Evolutionary conservation across 495 filamentous ascomycete species (phyloP).

Genomic region (Xylaria telfairii): DNA sequence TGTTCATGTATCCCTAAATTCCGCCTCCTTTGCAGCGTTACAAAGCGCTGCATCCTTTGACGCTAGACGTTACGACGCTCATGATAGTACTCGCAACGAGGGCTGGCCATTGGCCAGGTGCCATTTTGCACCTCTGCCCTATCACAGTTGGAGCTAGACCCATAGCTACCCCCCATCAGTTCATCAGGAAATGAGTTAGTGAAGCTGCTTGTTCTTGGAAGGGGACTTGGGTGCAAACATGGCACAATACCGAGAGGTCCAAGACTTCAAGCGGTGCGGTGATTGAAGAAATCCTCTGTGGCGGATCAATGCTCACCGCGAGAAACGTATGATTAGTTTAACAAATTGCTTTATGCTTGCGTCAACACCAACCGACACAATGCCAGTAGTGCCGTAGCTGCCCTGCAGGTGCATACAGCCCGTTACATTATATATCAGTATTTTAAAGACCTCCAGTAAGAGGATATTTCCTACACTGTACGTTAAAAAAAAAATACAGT

Average conservation of each 20-base stretch:
- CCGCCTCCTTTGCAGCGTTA: neutral
- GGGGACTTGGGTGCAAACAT: neutral
- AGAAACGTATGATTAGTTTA: slow-evolving; percentile 11
- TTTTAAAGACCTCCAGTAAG: slow-evolving; percentile 1
- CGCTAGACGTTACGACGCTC: slow-evolving; percentile 1
- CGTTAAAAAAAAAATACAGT: slow-evolving; percentile 2
- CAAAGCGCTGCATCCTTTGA: neutral
- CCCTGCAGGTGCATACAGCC: slow-evolving; percentile 11
- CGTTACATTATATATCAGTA: slow-evolving; percentile 6
- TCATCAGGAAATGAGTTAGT: neutral
- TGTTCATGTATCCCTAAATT: neutral
- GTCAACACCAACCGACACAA: slow-evolving; percentile 2
- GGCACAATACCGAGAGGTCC: neutral
- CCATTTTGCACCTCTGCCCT: neutral
- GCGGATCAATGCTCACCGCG: neutral
- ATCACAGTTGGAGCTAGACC: neutral
- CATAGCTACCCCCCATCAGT: neutral
- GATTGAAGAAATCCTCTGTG: slow-evolving; percentile 15
- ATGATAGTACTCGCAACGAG: neutral
- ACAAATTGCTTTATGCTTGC: neutral
- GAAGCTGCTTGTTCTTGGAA: slow-evolving; percentile 1
- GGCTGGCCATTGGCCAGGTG: neutral
- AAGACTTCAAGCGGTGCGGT: slow-evolving; percentile 3
- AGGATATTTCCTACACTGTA: slow-evolving; percentile 5
- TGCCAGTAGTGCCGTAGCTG: slow-evolving; percentile 4